Evolutionary conservation across 1,284 basidiomycete genomes (phyloP), one percentile per base, ranked within the genome.

Genomic region (Veloporphyrellus conicus): DNA sequence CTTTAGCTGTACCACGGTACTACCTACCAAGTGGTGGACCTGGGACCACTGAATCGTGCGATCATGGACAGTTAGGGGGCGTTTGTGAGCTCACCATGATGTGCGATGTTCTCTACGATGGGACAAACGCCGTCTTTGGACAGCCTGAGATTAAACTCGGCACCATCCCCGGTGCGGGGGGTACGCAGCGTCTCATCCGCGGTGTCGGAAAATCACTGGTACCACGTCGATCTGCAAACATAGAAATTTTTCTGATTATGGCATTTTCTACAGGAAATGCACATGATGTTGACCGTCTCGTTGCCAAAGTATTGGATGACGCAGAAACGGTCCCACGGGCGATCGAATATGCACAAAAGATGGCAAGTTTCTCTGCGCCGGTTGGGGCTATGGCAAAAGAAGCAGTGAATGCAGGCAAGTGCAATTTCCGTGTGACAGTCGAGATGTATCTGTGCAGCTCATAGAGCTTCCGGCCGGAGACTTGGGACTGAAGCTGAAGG

Each of bases 81-180:
- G 95, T 95, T 43, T 95, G 93, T 62, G 95, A 99, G 68, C 81
- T 99, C 41, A 94, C 95, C 11, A 82, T 98, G 66, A 91, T 94
- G 86, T 90, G 91, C 68, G 96, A 99, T 71, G 94, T 99, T 68
- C 87, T 98, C 63, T 82, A 98, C 52, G 93, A 90, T n/a, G 88
- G 93, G 6, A 89, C 92, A 6, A 91, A 82, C 18, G 95, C 96
- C 29, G 84, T 83, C 57, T 97, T 99, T 61, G 93, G 93, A 31
- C 96, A 98, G 68, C 95, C 96, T 28, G 96, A 99, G 68, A 95
- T 99, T 71, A 95, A 93, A 67, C 79, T 99, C 41, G 95, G 96
- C 53, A 88, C 95, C 54, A 98, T 98, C 63, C 95, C 96, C 15
- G 92, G 92, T 11, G 90, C 82, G 16, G 90, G 90, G 36, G 90